phyloP scores from a whole-genome alignment of 768 basidiomycete genomes.

The Scleroderma citrinum region DNA sequence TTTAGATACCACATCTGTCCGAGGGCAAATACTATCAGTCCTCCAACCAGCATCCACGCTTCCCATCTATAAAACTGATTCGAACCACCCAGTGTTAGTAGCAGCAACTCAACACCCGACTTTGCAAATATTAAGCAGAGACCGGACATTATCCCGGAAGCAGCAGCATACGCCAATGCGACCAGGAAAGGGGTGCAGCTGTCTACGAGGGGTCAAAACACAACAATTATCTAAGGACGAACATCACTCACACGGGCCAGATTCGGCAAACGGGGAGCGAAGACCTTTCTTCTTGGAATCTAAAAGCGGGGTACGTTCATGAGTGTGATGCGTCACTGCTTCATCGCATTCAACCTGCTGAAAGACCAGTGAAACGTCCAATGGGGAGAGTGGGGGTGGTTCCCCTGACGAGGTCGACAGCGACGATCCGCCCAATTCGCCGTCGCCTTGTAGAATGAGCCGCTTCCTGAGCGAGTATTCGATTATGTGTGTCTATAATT shows the following conservation, averaged over 20 bases:
- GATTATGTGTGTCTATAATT: conserved; percentile 60
- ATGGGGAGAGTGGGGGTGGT: conserved; percentile 32
- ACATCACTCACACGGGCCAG: conserved; percentile 24
- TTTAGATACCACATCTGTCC: conserved; percentile 83
- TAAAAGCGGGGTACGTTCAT: conserved; percentile 56
- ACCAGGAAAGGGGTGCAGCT: conserved; percentile 52
- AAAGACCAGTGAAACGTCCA: conserved; percentile 26
- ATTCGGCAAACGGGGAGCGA: conserved; percentile 26
- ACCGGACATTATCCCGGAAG: conserved; percentile 83
- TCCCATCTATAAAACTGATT: conserved; percentile 86
- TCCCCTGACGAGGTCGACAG: conserved; percentile 23
- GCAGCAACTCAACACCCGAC: conserved; percentile 82
- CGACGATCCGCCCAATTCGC: conserved; percentile 2
- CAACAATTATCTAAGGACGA: conserved; percentile 20
- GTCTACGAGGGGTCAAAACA: conserved; percentile 20
- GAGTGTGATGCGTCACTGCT: conserved; percentile 20
- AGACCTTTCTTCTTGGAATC: conserved; percentile 25
- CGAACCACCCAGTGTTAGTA: conserved; percentile 67
- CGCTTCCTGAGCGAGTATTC: conserved; percentile 57
- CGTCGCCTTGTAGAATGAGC: conserved; percentile 4
- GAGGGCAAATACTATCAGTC: conserved; percentile 67
- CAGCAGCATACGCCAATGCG: conserved; percentile 81
- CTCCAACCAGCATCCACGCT: conserved; percentile 73
- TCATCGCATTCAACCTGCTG: conserved; percentile 32
- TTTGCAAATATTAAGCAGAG: conserved; percentile 94